Conservation (phyloP, 1,139 yeast species). For the Yueomyces sp. region DNA sequence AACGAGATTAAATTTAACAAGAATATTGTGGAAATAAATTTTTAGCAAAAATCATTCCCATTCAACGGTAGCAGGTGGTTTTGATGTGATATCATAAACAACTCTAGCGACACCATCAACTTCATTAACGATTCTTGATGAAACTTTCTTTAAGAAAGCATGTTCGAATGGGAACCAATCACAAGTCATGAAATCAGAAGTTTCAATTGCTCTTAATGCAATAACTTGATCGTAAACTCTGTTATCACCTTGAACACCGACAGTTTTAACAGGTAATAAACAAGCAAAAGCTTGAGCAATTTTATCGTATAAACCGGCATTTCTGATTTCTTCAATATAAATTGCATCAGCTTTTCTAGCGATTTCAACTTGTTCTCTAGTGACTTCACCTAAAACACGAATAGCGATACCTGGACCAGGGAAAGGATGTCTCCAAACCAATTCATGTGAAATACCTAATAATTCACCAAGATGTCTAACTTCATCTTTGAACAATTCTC, state of each 20-base stretch:
- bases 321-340: conserved; percentile 88
- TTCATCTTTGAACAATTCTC: conserved; percentile 97
- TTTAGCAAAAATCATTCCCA: conserved; percentile 56
- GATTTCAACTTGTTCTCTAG: conserved; percentile 81
- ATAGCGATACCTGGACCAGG: conserved; percentile 99
- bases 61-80: conserved; percentile 99
- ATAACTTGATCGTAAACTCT: conserved; percentile 98
- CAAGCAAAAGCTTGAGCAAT: conserved; percentile 98
- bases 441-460: conserved; percentile 89
- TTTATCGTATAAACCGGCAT: conserved; percentile 83
- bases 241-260: conserved; percentile 99
- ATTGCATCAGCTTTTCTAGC: conserved; percentile 96
- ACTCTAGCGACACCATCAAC: conserved; percentile 99
- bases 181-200: conserved; percentile 98
- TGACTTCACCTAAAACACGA: conserved; percentile 93
- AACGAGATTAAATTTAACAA: conserved; percentile 5
- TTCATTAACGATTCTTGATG: conserved; percentile 95
- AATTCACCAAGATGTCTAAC: conserved; percentile 93
- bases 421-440: conserved; percentile 99
- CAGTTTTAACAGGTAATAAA: conserved; percentile 91
- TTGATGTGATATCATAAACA: conserved; percentile 94
- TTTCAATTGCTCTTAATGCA: conserved; percentile 96
- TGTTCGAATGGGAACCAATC: conserved; percentile 97
- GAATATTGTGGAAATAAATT: neutral
- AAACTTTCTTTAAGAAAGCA: conserved; percentile 79